Evolutionary conservation across 768 basidiomycete species (phyloP), one percentile per base, ranked within the genome.

Genomic region (Calocybe cyanea): DNA sequence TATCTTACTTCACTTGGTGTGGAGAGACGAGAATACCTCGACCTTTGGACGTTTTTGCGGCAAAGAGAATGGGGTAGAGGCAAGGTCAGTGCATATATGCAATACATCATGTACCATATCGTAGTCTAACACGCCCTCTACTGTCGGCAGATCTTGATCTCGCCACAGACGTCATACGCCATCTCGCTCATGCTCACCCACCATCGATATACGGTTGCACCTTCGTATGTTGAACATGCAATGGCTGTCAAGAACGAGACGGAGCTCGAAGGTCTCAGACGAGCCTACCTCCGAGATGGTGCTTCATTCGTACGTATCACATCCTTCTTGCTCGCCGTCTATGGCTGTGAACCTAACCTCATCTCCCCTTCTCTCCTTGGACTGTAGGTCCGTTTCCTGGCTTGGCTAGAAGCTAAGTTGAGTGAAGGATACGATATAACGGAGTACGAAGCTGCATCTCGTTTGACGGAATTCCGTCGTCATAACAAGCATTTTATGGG

Each of bases 221-320:
- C 82, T 0, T 83, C 87, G 6, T 75, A 75, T 35, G 73, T 95
- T 19, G 86, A 92, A 48, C 67, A 77, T 38, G 78, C 86, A 67
- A 88, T 93, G 73, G 80, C 87, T 1, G 69, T 94, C 59, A 99
- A 99, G 78, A 98, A 94, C 61, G 72, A 80, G 33, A 76, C 76
- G 21, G 94, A 97, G 66, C 72, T 96, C 43, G 80, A 85, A 33
- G 94, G 95, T 2, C 64, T 96, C 62, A 75, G 78, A 50, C 69
- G 78, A 33, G 95, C 95, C 0, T 97, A 97, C 65, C 63, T 92
- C 13, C 78, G 93, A 42, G 96, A 99, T 63, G 95, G 92, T 17
- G 86, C 78, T 45, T 86, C 92, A 15, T 88, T 80, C 57, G 83
- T 85, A 51, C 60, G 86, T n/a, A n/a, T n/a, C n/a, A n/a, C n/a